These are phyloP conservation scores for Taiwanofungus camphoratus DNA, from an alignment of 1,284 basidiomycete genomes.

Conservation along the genomic window DNA sequence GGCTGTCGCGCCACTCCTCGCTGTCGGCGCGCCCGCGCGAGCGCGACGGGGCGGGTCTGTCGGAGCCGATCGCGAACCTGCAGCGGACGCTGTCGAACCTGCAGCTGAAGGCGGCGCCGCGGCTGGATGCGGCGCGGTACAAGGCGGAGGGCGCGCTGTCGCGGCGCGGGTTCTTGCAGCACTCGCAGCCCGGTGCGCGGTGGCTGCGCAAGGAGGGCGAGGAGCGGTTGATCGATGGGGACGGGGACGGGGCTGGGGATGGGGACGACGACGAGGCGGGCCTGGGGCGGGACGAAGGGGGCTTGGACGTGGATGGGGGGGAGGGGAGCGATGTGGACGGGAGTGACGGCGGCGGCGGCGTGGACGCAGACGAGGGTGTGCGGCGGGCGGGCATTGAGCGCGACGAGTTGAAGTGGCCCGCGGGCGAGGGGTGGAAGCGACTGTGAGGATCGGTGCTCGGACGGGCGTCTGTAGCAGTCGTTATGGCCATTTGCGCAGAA, in stretches of 20 bases:
- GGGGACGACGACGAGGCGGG: conserved; percentile 21
- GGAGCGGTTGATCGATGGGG: conserved; percentile 23
- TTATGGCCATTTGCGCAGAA: too few species aligned
- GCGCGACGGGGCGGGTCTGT: conserved; percentile 11
- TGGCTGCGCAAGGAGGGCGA: conserved; percentile 25
- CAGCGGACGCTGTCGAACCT: conserved; percentile 43
- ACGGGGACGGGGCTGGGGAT: conserved; percentile 12
- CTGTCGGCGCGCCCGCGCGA: conserved; percentile 17
- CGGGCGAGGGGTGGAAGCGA: conserved; percentile 52
- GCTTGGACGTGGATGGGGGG: conserved; percentile 11
- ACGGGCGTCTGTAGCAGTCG: too few species aligned
- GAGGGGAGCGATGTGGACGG: conserved; percentile 18
- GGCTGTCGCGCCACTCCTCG: conserved; percentile 26
- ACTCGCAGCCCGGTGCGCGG: conserved; percentile 21
- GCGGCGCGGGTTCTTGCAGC: conserved; percentile 48
- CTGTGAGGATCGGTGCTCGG: too few species aligned
- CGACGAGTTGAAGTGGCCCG: conserved; percentile 58
- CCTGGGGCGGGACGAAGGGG: conserved; percentile 17
- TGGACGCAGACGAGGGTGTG: conserved; percentile 15
- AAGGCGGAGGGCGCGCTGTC: conserved; percentile 67
- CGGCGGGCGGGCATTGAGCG: conserved; percentile 28
- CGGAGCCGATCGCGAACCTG: conserved; percentile 31
- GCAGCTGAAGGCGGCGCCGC: conserved; percentile 42
- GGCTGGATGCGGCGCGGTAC: conserved; percentile 48
- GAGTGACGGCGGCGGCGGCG: conserved; percentile 26